phyloP scores from a whole-genome alignment of 2,329 filamentous ascomycete genomes.

The Xylaria arbuscula region DNA sequence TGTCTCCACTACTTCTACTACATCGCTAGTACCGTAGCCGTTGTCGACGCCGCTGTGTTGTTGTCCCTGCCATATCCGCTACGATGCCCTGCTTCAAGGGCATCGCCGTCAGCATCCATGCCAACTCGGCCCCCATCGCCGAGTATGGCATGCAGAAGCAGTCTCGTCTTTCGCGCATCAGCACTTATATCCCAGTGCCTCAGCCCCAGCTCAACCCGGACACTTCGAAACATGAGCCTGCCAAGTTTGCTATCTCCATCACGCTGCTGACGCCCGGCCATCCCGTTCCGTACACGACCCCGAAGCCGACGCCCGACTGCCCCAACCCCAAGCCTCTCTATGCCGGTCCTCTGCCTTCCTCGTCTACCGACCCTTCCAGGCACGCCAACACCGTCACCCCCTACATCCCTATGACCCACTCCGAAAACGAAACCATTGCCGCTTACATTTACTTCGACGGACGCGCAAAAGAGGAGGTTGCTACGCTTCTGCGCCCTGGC shows the following conservation, averaged over 20 bases:
- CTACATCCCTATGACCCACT: conserved; percentile 92
- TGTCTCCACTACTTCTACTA: background rate
- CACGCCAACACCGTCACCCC: conserved; percentile 73
- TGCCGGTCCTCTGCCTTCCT: conserved; percentile 76
- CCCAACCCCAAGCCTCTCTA: conserved; percentile 84
- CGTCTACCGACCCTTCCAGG: conserved; percentile 58
- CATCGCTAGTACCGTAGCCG: background rate
- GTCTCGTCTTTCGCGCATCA: conserved; percentile 90
- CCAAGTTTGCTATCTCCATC: conserved; percentile 97
- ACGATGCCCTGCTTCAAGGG: conserved; percentile 97
- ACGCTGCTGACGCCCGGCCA: conserved; percentile 90
- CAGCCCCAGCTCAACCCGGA: conserved; percentile 80
- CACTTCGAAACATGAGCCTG: conserved; percentile 84
- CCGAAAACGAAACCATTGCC: conserved; percentile 95
- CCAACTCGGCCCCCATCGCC: conserved; percentile 80
- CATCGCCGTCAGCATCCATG: conserved; percentile 97
- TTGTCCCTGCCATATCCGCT: conserved; percentile 21
- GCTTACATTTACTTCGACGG: conserved; percentile 99
- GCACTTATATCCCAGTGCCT: conserved; percentile 95
- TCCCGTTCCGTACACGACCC: conserved; percentile 91
- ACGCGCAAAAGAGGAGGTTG: conserved; percentile 93
- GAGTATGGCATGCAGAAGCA: conserved; percentile 97
- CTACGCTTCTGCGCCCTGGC: conserved; percentile 87
- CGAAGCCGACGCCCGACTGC: conserved; percentile 79
- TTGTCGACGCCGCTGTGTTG: background rate